phyloP scores from a whole-genome alignment of 345 rosid genomes.

The Theobroma cacao region DNA sequence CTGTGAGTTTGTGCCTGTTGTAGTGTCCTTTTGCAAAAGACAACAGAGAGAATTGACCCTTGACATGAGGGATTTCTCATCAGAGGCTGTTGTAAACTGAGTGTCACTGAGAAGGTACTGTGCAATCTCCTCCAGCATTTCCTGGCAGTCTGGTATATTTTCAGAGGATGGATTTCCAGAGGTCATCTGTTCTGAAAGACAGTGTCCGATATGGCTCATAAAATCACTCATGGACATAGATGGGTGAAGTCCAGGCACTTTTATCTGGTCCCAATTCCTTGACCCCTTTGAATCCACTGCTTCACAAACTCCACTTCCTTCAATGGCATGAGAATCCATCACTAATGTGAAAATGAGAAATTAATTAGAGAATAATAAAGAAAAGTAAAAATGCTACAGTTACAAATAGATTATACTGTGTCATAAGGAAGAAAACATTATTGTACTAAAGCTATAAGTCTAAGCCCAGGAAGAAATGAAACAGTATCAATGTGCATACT shows the following conservation, averaged over 20 bases:
- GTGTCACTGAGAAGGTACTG: conserved; percentile 82
- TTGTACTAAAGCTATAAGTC: neutral
- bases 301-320: conserved; percentile 54
- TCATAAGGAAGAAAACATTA: neutral
- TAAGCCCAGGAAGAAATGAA: neutral
- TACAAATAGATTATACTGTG: neutral
- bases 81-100: conserved; percentile 64
- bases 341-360: conserved; percentile 32
- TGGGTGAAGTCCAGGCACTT: conserved; percentile 80
- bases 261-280: conserved; percentile 71
- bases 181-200: conserved; percentile 70
- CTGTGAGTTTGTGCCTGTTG: conserved; percentile 48
- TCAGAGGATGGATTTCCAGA: conserved; percentile 44
- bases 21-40: conserved; percentile 82
- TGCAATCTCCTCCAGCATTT: conserved; percentile 70
- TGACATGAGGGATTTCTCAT: conserved; percentile 93
- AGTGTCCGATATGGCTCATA: conserved; percentile 64
- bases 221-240: conserved; percentile 91
- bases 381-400: neutral
- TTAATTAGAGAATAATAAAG: conserved; percentile 1
- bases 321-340: conserved; percentile 61
- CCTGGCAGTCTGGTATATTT: conserved; percentile 44
- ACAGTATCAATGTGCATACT: neutral
- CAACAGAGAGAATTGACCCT: conserved; percentile 96
- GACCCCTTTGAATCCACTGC: conserved; percentile 57